Evolutionary conservation across 2,329 filamentous ascomycete genomes (phyloP), one percentile per base, ranked within the genome.

Genomic region (Microascus cirrosus): DNA sequence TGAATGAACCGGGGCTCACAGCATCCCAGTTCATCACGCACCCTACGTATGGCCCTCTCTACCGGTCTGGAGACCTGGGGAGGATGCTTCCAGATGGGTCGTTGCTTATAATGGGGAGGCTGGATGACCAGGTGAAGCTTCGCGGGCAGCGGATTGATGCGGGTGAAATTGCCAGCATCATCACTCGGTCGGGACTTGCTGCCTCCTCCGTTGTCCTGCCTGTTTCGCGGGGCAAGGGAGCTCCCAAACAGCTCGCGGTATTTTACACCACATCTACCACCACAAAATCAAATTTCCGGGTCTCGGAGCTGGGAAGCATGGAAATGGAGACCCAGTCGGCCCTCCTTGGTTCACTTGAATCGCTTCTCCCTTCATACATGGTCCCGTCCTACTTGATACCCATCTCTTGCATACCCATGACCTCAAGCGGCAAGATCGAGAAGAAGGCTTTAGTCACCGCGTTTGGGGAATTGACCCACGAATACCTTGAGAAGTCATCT

Each of bases 71-170:
- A 0, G 91, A 96, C 65, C 77, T 90, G 64, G 92, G 90, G 0
- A 79, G 90, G 22, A 81, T 96, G 72, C 79, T 96, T 10, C 76
- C 84, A 0, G 87, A 95, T 65, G 87, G 89, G 0, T 87, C 85
- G 0, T 75, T 96, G 8, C 70, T 89, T 3, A 89, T 94, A 48
- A 71, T 83, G 11, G 89, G 89, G 18, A 80, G 90, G 42, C 75
- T 86, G 24, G 90, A 95, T 63, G 87, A 87, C 60, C 89, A 95
- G 68, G 77, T 94, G 58, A 95, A 95, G 67, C 77, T 95, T 11
- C 81, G 89, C 52, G 90, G 91, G 0, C 87, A 93, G 62, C 77
- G 88, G 52, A 84, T 95, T 45, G 90, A 95, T 66, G 78, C 92
- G 12, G 81, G 82, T 1, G 90, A 95, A 66, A 86, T 95, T 58